phyloP scores from a whole-genome alignment of 371 early-diverging fungal genomes.

The Apophysomyces trapeziformis region DNA sequence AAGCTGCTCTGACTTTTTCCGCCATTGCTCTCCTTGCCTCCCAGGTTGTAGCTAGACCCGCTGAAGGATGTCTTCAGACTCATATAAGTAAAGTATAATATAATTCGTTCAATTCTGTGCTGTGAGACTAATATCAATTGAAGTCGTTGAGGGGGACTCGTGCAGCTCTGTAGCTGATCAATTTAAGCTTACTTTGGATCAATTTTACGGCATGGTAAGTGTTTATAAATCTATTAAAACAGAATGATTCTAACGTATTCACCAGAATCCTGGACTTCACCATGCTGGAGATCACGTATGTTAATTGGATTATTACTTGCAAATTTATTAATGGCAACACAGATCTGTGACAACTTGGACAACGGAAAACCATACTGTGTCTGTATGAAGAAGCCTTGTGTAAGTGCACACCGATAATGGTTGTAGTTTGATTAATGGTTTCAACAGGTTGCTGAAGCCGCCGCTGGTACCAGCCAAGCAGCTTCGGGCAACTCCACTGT shows the following conservation, averaged over 20 bases:
- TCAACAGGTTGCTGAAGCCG: not conserved
- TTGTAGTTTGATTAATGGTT: not conserved
- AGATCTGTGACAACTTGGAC: conserved; percentile 31
- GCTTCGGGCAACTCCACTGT: not conserved
- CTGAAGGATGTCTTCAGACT: conserved; percentile 5
- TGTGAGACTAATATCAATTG: not conserved
- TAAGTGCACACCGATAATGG: not conserved
- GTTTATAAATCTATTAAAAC: not conserved
- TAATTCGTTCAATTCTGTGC: conserved; percentile 13
- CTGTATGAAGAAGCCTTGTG: conserved; percentile 17
- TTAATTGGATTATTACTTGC: not conserved
- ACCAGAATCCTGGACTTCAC: conserved; percentile 27
- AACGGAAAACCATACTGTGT: conserved; percentile 35
- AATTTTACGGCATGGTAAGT: conserved; percentile 17
- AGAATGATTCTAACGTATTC: not conserved
- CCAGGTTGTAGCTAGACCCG: conserved; percentile 9
- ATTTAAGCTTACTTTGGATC: conserved; percentile 16
- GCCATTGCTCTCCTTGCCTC: conserved; percentile 18
- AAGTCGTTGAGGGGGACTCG: conserved; percentile 16
- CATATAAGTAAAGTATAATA: conserved; percentile 13
- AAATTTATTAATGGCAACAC: not conserved
- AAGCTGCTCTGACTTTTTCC: not conserved
- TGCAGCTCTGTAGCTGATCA: conserved; percentile 23
- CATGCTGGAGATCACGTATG: conserved; percentile 20
- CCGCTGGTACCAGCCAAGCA: not conserved